Conservation (phyloP, 2,329 filamentous ascomycete species). For the Pleomassaria siparia region DNA sequence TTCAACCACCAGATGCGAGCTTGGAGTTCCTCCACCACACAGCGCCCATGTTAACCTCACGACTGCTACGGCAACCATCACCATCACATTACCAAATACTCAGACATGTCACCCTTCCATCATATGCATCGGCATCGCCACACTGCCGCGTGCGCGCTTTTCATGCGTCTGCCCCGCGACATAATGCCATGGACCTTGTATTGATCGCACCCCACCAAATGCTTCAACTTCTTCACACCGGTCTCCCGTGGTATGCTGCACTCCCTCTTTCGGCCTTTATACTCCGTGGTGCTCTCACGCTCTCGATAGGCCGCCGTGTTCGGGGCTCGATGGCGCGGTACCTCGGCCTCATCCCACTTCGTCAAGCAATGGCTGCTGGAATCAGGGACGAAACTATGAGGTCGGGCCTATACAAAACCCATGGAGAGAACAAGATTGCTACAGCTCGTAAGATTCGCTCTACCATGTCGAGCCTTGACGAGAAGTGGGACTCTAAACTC, state of each 20-base stretch:
- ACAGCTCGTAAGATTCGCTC: slow-evolving; percentile 20
- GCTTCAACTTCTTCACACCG: slow-evolving; percentile 55
- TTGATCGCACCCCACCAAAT: slow-evolving; percentile 49
- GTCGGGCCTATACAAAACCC: slow-evolving; percentile 21
- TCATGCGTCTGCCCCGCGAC: slow-evolving; percentile 49
- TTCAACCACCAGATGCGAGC: neutral
- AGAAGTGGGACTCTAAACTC: slow-evolving; percentile 32
- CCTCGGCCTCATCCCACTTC: slow-evolving; percentile 46
- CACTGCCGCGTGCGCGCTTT: slow-evolving; percentile 45
- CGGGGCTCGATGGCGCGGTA: slow-evolving; percentile 45
- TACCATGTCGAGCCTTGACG: slow-evolving; percentile 26
- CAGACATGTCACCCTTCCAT: slow-evolving; percentile 4
- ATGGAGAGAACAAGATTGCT: slow-evolving; percentile 15
- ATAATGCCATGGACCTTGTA: slow-evolving; percentile 45
- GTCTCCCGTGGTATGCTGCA: slow-evolving; percentile 57
- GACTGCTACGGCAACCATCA: slow-evolving; percentile 23
- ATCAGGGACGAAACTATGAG: slow-evolving; percentile 23
- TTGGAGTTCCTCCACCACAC: neutral
- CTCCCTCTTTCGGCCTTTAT: slow-evolving; percentile 58
- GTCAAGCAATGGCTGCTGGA: slow-evolving; percentile 30
- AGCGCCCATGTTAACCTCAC: slow-evolving; percentile 23
- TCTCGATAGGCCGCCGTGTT: slow-evolving; percentile 49
- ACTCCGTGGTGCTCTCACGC: slow-evolving; percentile 51
- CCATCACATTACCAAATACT: slow-evolving; percentile 31
- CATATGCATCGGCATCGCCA: neutral